Evolutionary conservation across 2,329 filamentous ascomycete species (phyloP), one percentile per base, ranked within the genome.

Genomic region (Stachybotrys elegans): DNA sequence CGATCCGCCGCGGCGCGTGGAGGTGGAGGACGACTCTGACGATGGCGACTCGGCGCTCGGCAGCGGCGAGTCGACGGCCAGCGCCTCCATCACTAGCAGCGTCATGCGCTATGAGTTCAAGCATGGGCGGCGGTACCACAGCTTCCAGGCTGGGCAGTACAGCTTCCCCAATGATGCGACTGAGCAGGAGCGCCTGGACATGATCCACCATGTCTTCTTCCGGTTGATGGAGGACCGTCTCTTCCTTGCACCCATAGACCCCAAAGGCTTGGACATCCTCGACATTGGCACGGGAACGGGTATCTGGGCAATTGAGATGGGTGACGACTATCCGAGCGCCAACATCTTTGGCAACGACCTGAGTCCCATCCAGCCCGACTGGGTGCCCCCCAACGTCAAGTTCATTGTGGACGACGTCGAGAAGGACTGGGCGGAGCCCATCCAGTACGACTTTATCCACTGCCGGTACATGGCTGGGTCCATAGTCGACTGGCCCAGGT

Each of bases 351-450:
- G 67, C 32, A 64, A 63, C 19, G 66, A 72, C 31, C 51, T 71
- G 0, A 67, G 66, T 21, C 68, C 69, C 0, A 72, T 72, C 12
- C 68, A 73, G 47, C 69, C 68, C 3, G 57, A 60, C 9, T 69
- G 65, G 62, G 69, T 81, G 2, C 79, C 79, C 3, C 71, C 75
- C 3, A 83, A 82, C 49, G 68, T 80, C 43, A 68, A 66, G 6
- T 83, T 82, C 53, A 57, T 80, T 27, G 68, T 84, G 7, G 79
- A 83, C 52, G 78, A 83, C 51, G 68, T 72, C 16, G 76, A 82
- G 52, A 67, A 75, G 25, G 67, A 75, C 2, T 84, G 80, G 81
- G 44, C 41, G 3, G 51, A 60, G 22, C 40, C 50, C 0, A 37
- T 47, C 3, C 44, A 52, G 12, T 63, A 61, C 34, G 60, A 63